Conservation (phyloP, 2,329 filamentous ascomycete species). For the Trichoderma sp. region DNA sequence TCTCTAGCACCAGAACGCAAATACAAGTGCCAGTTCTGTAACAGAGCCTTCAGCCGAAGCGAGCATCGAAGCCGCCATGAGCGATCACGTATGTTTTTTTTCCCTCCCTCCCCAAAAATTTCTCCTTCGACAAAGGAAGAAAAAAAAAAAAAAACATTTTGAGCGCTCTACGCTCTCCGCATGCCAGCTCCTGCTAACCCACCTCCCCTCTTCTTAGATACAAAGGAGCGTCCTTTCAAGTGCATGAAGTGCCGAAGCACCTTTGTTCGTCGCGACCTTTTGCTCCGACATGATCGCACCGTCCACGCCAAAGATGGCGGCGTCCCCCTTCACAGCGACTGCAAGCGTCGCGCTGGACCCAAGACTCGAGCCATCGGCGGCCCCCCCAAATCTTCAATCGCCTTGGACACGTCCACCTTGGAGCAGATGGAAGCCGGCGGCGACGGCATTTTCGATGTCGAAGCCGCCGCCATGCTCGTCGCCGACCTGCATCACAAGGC, state of each 20-base stretch:
- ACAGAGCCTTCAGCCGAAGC: constrained; percentile 93
- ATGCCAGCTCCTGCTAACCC: not conserved
- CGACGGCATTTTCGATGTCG: constrained; percentile 90
- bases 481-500: constrained; percentile 97
- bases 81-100: constrained; percentile 80
- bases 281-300: constrained; percentile 94
- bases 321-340: constrained; percentile 87
- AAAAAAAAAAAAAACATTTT: not conserved
- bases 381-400: constrained; percentile 71
- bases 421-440: constrained; percentile 91
- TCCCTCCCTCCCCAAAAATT: not conserved
- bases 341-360: constrained; percentile 74
- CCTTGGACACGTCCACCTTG: constrained; percentile 78
- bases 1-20: constrained; percentile 86
- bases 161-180: not conserved
- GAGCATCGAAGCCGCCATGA: constrained; percentile 97
- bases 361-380: constrained; percentile 62
- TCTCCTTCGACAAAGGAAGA: not conserved
- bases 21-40: constrained; percentile 99
- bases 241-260: constrained; percentile 98
- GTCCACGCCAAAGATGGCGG: constrained; percentile 98
- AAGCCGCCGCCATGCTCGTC: constrained; percentile 97
- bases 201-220: constrained; percentile 60
- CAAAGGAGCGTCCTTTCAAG: constrained; percentile 98
- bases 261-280: constrained; percentile 93